These are phyloP conservation scores for Oryza nivara DNA, from an alignment of 176 grass and related monocot species.

Conservation along the genomic window DNA sequence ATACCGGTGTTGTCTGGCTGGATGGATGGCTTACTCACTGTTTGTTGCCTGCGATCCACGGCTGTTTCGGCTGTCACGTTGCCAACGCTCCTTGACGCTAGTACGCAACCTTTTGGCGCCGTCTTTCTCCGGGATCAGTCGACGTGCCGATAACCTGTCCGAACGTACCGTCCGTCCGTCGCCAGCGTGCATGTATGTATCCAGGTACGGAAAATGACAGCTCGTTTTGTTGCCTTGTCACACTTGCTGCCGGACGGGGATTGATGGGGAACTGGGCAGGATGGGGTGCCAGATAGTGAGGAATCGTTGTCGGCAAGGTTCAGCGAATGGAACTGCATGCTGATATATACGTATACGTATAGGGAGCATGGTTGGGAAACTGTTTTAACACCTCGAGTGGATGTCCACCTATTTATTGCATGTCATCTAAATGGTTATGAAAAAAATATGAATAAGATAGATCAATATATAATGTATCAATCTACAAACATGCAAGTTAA, in stretches of 20 bases:
- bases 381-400: too few relatives aligned
- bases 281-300: background rate
- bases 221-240: background rate
- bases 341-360: background rate
- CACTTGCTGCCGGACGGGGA: background rate
- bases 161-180: too few relatives aligned
- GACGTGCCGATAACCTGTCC: background rate
- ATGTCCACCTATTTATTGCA: too few relatives aligned
- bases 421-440: too few relatives aligned
- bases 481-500: too few relatives aligned
- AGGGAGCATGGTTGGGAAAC: too few relatives aligned
- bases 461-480: too few relatives aligned
- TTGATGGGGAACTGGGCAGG: too few relatives aligned
- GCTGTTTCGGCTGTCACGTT: background rate
- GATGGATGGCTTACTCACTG: background rate
- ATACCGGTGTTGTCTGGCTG: background rate
- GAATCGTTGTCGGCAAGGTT: slow-evolving; percentile 22
- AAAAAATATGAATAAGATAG: too few relatives aligned
- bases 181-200: background rate
- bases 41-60: slow-evolving; percentile 37
- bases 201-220: background rate
- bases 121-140: background rate
- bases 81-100: background rate
- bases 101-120: background rate
- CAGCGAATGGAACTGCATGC: background rate